These are phyloP conservation scores for Tetragonia tetragonoides DNA, from an alignment of 148 eudicot genomes.

Conservation along the genomic window DNA sequence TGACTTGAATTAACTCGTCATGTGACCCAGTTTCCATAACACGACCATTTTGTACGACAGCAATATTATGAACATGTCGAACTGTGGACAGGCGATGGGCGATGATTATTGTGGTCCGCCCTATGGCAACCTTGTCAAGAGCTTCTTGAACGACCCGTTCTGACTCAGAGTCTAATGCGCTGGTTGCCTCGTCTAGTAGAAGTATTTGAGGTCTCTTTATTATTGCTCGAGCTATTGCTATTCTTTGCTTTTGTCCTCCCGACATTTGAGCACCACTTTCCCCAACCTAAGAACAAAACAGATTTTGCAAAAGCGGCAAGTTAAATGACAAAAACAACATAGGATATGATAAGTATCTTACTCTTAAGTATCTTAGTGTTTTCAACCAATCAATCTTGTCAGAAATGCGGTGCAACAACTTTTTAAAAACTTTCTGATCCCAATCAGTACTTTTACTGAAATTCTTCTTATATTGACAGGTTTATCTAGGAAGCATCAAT, in stretches of 20 bases:
- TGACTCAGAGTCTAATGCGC: conserved; percentile 74
- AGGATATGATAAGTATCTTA: no score
- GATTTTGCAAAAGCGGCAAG: no score
- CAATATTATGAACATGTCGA: conserved; percentile 57
- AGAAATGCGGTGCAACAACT: no score
- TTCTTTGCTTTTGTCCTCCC: conserved; percentile 82
- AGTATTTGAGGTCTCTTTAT: conserved; percentile 69
- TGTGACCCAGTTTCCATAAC: conserved; percentile 53
- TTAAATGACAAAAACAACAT: no score
- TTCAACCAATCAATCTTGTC: no score
- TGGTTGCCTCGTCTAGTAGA: conserved; percentile 79
- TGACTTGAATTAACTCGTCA: conserved; percentile 36
- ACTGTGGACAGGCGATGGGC: conserved; percentile 83
- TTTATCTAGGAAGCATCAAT: no score
- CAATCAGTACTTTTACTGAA: no score
- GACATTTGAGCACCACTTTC: conserved; percentile 86
- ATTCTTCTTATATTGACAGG: no score
- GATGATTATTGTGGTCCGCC: conserved; percentile 65
- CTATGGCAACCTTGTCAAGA: conserved; percentile 52
- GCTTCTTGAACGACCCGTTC: conserved; percentile 77
- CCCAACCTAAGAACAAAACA: conserved; percentile 47
- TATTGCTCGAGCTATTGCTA: conserved; percentile 79
- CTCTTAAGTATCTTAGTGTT: no score
- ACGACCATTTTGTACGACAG: conserved; percentile 49
- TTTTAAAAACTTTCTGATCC: no score